Conservation (phyloP, 139 green algal species). For the Tetraselmis striata region DNA sequence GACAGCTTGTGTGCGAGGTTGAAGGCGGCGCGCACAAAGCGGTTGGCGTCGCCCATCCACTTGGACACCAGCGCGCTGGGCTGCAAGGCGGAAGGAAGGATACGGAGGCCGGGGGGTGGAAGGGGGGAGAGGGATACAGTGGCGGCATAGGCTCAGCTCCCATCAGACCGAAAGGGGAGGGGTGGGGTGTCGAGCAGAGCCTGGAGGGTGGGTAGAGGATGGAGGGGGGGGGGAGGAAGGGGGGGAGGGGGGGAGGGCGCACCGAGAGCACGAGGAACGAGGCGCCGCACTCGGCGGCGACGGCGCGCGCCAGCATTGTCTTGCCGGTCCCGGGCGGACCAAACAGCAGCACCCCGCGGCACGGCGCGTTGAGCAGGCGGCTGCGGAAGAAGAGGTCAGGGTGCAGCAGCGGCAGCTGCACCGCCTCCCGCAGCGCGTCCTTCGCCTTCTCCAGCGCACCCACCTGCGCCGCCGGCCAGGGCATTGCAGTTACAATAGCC, state of each 20-base stretch:
- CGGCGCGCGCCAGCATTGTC: slow-evolving; percentile 39
- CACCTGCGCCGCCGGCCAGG: slow-evolving; percentile 16
- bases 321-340: slow-evolving; percentile 42
- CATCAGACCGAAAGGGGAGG: slow-evolving; percentile 6
- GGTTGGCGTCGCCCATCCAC: slow-evolving; percentile 19
- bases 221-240: neutral
- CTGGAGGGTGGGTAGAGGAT: neutral
- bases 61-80: slow-evolving; percentile 23
- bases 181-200: too few species aligned
- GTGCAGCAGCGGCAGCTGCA: slow-evolving; percentile 48
- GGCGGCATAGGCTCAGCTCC: neutral
- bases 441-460: slow-evolving; percentile 37
- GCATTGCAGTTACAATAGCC: neutral
- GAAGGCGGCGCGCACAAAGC: slow-evolving; percentile 30
- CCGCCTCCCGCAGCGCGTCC: slow-evolving; percentile 35
- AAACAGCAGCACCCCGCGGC: slow-evolving; percentile 43
- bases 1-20: slow-evolving; percentile 35
- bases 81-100: neutral
- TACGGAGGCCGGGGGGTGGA: neutral
- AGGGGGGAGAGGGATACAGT: neutral
- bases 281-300: slow-evolving; percentile 40
- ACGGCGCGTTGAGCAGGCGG: slow-evolving; percentile 23
- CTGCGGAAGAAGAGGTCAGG: slow-evolving; percentile 31
- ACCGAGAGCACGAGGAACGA: slow-evolving; percentile 31
- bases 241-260: neutral